phyloP scores from a whole-genome alignment of 1,284 basidiomycete species.

The Sanghuangporus weigelae region DNA sequence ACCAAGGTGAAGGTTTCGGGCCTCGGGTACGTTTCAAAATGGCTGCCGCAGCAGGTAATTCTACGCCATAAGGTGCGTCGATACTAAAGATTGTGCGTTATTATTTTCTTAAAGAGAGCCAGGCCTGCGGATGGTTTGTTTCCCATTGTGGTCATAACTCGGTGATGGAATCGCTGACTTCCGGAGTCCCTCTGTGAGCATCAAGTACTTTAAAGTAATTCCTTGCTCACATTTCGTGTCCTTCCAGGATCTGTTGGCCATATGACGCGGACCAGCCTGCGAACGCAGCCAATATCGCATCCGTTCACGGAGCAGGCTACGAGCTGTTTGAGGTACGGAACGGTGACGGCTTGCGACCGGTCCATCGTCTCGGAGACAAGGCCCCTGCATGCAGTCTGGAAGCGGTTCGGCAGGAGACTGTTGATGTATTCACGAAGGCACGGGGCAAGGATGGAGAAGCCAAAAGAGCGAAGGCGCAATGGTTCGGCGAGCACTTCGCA shows the following conservation, averaged over 20 bases:
- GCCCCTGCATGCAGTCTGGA: slow-evolving; percentile 10
- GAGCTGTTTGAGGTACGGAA: slow-evolving; percentile 27
- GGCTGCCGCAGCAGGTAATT: slow-evolving; percentile 19
- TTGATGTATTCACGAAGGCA: slow-evolving; percentile 5
- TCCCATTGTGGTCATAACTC: slow-evolving; percentile 20
- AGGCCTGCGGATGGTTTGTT: slow-evolving; percentile 20
- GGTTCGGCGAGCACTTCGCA: slow-evolving; percentile 1
- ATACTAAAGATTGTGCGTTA: not conserved
- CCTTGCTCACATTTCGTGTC: not conserved
- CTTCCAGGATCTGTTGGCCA: slow-evolving; percentile 25
- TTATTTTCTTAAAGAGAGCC: not conserved
- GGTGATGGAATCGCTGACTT: slow-evolving; percentile 16
- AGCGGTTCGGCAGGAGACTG: slow-evolving; percentile 3
- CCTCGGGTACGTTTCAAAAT: slow-evolving; percentile 11
- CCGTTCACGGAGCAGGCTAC: slow-evolving; percentile 24
- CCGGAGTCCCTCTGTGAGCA: slow-evolving; percentile 18
- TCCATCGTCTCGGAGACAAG: slow-evolving; percentile 12
- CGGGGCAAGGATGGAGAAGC: slow-evolving; percentile 5
- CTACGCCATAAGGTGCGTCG: slow-evolving; percentile 11
- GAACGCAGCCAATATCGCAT: slow-evolving; percentile 23
- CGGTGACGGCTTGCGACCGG: slow-evolving; percentile 22
- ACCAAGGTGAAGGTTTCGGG: slow-evolving; percentile 11
- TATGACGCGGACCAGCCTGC: slow-evolving; percentile 23
- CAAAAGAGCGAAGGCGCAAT: slow-evolving; percentile 10
- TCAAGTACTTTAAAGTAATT: not conserved